These are phyloP conservation scores for Botrytis sinoallii DNA, from an alignment of 2,329 filamentous ascomycete species.

Conservation along the genomic window DNA sequence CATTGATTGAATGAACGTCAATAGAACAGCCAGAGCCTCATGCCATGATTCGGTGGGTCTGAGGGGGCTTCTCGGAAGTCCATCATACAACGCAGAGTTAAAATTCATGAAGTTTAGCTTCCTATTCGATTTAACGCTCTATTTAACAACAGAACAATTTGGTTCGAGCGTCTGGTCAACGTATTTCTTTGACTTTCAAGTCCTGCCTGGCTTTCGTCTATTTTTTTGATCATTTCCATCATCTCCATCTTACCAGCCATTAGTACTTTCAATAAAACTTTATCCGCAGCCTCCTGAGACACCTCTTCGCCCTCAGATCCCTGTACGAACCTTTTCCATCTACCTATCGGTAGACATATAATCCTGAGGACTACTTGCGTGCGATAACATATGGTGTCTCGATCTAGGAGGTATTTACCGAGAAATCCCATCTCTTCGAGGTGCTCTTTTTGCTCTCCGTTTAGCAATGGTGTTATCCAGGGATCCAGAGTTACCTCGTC, in stretches of 20 bases:
- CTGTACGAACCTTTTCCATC: conserved; percentile 47
- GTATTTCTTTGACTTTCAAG: conserved; percentile 26
- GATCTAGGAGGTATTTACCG: conserved; percentile 51
- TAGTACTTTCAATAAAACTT: conserved; percentile 38
- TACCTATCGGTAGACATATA: conserved; percentile 37
- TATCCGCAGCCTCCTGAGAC: conserved; percentile 43
- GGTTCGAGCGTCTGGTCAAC: conserved; percentile 29
- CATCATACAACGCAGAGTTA: neutral
- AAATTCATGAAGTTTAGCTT: conserved; percentile 1
- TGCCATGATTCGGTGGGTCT: neutral
- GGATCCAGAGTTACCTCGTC: conserved; percentile 36
- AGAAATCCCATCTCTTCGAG: conserved; percentile 49
- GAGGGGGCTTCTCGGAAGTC: neutral
- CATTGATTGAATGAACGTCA: neutral
- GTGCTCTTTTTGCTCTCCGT: conserved; percentile 36
- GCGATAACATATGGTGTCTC: conserved; percentile 50
- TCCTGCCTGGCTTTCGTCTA: conserved; percentile 22
- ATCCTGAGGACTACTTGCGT: conserved; percentile 53
- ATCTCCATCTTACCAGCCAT: conserved; percentile 18
- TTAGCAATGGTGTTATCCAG: conserved; percentile 32
- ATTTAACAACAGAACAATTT: conserved; percentile 27
- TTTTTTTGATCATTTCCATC: conserved; percentile 19
- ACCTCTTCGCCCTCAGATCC: conserved; percentile 46
- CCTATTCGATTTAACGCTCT: conserved; percentile 24
- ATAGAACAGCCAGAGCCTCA: neutral